Evolutionary conservation across 495 filamentous ascomycete genomes (phyloP), one percentile per base, ranked within the genome.

Genomic region (Podospora pseudopauciseta): DNA sequence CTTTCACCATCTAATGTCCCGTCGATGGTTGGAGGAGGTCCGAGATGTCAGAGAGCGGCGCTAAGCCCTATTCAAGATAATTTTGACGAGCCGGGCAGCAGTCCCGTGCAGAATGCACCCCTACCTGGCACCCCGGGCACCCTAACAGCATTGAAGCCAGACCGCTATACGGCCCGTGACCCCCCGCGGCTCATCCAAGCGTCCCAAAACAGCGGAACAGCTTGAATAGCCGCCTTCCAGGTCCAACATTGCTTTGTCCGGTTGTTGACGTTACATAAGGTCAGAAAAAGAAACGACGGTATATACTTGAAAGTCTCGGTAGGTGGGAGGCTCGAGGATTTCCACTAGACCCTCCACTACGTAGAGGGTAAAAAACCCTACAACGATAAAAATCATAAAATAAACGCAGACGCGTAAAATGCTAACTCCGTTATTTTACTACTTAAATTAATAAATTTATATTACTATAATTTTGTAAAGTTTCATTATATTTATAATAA

Each of bases 21-120:
- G 39, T 11, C 7, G 13, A 11, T 49, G 39, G 39, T 49, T 49
- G 39, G 59, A 65, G 30, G 62, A 70, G 26, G 69, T 70, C 57
- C 72, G 69, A 74, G 67, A 56, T 68, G 69, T 65, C 72, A 58
- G 68, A 61, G 59, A 67, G 60, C 64, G 58, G 68, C 80, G 72
- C 81, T 83, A 84, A 80, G 79, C 80, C 80, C 71, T 78, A 76
- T 77, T 77, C 67, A 62, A 73, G 80, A 75, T 68, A 82, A 73
- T 72, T 80, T 84, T 80, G 73, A 79, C 81, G 81, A 83, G 69
- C 58, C 57, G 64, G 66, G 71, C 57, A 63, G 66, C 65, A 30
- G 32, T 59, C 65, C 55, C 55, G 55, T 49, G 39, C 39, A 49
- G 39, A 49, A 49, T 49, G 39, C 39, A 49, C 39, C 39, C 39